Evolutionary conservation across 163 green algal genomes (phyloP), one percentile per base, ranked within the genome.

Genomic region (Trebouxiophyceae sp.): DNA sequence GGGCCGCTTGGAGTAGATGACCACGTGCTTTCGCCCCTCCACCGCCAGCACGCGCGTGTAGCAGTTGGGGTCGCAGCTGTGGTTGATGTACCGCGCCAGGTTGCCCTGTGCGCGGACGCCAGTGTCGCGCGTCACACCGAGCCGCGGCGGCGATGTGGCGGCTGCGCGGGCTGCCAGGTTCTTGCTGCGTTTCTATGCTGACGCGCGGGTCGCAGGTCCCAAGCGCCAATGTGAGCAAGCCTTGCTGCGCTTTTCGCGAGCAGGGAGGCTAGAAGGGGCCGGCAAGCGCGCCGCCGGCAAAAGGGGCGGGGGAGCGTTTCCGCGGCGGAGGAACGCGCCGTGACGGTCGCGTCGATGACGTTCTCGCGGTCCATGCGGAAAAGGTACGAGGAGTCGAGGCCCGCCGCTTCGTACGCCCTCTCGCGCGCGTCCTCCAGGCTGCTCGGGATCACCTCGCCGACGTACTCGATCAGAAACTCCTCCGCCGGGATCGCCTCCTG

Each of bases 21-120:
- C 57, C 19, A 87, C 77, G 69, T 73, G 71, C 34, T 62, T 60
- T 16, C 46, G 19, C 20, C 63, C 66, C 3, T 66, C 34, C 34
- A 75, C 67, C 28, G 26, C 61, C 12, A 50, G 8, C 12, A 50
- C 39, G 63, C 72, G 64, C 7, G 85, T 78, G 44, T 73, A 71
- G 67, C 87, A 91, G 77, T 96, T 96, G 44, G 87, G 87, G 1
- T 86, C 75, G 72, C 89, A 96, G 32, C 58, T 81, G 79, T 96
- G 89, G 73, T 96, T 96, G 72, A 96, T 89, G 82, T 90, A 96
- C 28, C 89, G 81, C 2, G 83, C 89, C 16, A 81, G 54, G 47
- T 86, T 86, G 44, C 88, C 87, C 75, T 82, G 58, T 31, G 54
- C 4, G 4, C 58, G 5, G 22, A 28, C 58, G n/a, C 20, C n/a